A percentile compares a stretch with the other conserved stretches of the same genome.
phyloP scores from a whole-genome alignment of 345 rosid genomes.

The Lepidium africanum region DNA sequence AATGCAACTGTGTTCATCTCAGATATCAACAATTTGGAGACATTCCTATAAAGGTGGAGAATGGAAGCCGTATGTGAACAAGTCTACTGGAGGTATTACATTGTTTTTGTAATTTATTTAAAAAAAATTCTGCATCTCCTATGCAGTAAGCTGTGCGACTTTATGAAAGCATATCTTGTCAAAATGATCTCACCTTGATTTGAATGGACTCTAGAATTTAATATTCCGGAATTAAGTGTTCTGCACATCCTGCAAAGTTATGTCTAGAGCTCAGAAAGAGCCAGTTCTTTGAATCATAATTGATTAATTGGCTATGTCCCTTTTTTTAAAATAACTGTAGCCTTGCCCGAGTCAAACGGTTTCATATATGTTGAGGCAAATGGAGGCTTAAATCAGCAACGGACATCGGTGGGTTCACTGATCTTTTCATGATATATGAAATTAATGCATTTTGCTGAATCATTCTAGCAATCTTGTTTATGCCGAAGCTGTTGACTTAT shows the following conservation, averaged over 20 bases:
- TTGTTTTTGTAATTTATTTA: background rate
- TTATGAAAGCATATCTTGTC: background rate
- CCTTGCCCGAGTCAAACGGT: conserved; percentile 90
- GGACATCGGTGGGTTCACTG: conserved; percentile 85
- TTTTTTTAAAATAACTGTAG: conserved; percentile 34
- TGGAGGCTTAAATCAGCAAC: conserved; percentile 97
- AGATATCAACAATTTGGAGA: conserved; percentile 92
- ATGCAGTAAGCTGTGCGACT: background rate
- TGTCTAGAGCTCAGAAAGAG: background rate
- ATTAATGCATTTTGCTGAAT: background rate
- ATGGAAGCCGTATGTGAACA: conserved; percentile 74
- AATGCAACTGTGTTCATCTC: conserved; percentile 14
- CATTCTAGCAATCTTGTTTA: conserved; percentile 2
- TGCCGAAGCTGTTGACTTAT: conserved; percentile 21
- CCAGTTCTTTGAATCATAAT: background rate
- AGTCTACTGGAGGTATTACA: conserved; percentile 61
- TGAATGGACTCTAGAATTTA: background rate
- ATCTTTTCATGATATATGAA: conserved; percentile 9
- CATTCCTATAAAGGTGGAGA: conserved; percentile 64
- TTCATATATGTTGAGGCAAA: conserved; percentile 94
- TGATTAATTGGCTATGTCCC: background rate
- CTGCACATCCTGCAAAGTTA: background rate
- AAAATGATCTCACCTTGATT: background rate
- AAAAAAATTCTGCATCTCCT: background rate
- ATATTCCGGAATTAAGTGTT: background rate